These are phyloP conservation scores for Beauveria sp. DNA, from an alignment of 2,329 filamentous ascomycete species.

Conservation along the genomic window DNA sequence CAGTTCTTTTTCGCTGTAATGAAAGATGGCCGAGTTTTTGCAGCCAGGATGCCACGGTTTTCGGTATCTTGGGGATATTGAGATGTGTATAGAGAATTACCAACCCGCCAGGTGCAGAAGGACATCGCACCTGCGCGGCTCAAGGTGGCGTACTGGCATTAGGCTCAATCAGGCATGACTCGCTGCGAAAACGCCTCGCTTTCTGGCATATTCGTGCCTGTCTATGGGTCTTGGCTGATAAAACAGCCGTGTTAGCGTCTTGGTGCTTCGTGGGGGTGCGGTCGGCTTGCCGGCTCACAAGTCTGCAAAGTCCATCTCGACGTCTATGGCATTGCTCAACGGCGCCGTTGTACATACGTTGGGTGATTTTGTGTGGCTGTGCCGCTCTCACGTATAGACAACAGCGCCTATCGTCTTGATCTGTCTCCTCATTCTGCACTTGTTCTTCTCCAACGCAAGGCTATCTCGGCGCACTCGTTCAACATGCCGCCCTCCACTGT, in stretches of 20 bases:
- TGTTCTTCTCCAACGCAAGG: not conserved
- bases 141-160: not conserved
- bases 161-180: conserved; percentile 7
- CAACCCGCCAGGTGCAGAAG: not conserved
- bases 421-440: not conserved
- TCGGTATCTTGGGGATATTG: not conserved
- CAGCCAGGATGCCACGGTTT: not conserved
- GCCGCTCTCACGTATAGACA: not conserved
- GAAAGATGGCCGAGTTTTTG: not conserved
- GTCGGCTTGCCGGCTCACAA: not conserved
- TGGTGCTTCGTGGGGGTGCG: not conserved
- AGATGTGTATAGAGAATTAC: not conserved
- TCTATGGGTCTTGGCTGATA: conserved; percentile 3
- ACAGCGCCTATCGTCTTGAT: not conserved
- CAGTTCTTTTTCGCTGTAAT: not conserved
- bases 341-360: too few species aligned
- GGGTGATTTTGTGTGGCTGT: too few species aligned
- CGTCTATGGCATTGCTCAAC: too few species aligned
- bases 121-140: not conserved
- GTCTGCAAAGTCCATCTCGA: not conserved
- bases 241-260: not conserved
- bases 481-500: conserved; percentile 1
- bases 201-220: not conserved
- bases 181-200: conserved; percentile 2
- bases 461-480: not conserved